These are phyloP conservation scores for Cryptococcus sp. DNA, from an alignment of 1,284 basidiomycete species.

Conservation along the genomic window DNA sequence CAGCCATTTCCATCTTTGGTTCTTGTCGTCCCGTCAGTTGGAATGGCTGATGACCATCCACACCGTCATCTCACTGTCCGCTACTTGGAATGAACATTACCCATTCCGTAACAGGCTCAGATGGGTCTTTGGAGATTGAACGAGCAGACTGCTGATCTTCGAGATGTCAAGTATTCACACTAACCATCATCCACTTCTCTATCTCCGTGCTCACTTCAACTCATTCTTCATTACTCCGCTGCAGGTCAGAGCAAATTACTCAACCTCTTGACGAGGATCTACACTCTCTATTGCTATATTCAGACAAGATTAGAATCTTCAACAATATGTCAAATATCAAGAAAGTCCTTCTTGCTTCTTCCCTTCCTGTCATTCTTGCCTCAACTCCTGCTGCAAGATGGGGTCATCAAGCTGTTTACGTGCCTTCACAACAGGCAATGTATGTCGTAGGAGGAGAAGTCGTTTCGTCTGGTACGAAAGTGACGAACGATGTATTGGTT, in stretches of 20 bases:
- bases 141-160: too few species aligned
- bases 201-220: not conserved
- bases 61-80: too few species aligned
- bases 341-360: constrained; percentile 1
- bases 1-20: too few species aligned
- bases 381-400: constrained; percentile 37
- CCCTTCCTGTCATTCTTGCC: constrained; percentile 21
- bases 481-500: constrained; percentile 46
- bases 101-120: too few species aligned
- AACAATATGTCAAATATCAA: not conserved
- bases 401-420: constrained; percentile 46
- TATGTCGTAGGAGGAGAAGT: constrained; percentile 46
- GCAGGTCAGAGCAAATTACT: constrained; percentile 27
- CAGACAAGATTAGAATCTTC: not conserved
- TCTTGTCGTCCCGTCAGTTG: too few species aligned
- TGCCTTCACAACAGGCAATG: constrained; percentile 35
- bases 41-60: too few species aligned
- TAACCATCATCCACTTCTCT: too few species aligned
- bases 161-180: too few species aligned
- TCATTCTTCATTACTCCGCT: constrained; percentile 26
- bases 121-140: too few species aligned
- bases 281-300: not conserved
- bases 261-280: constrained; percentile 28
- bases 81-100: too few species aligned
- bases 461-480: constrained; percentile 20